Evolutionary conservation across 176 grass and related monocot species (phyloP).

Genomic region (Phragmites australis): DNA sequence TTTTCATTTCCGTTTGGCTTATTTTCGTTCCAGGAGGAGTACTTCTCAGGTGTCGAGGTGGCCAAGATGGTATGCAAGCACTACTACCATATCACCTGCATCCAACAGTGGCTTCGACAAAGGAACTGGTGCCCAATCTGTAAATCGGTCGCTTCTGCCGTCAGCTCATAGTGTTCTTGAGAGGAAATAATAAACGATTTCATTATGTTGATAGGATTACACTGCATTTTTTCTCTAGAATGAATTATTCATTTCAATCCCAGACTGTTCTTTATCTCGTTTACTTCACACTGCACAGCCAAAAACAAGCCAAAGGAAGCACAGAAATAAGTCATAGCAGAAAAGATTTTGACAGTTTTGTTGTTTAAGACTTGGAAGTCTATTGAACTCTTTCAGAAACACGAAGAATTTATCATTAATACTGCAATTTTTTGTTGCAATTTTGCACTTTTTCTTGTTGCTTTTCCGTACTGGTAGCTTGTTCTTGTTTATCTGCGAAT

Average conservation of each 20-base stretch:
- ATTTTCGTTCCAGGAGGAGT: slow-evolving; percentile 62
- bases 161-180: slow-evolving; percentile 4
- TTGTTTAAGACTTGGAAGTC: neutral
- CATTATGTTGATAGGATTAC: neutral
- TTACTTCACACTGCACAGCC: neutral
- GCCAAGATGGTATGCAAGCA: slow-evolving; percentile 63
- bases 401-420: neutral
- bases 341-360: slow-evolving; percentile 14
- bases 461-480: neutral
- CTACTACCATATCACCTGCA: slow-evolving; percentile 63
- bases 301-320: slow-evolving; percentile 2
- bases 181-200: neutral
- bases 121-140: slow-evolving; percentile 96
- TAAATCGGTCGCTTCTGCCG: slow-evolving; percentile 47
- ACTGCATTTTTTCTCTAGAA: neutral
- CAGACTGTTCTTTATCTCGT: neutral
- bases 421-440: neutral
- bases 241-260: slow-evolving; percentile 9
- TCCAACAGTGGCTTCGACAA: slow-evolving; percentile 69
- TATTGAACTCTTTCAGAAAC: neutral
- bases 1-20: neutral
- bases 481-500: neutral
- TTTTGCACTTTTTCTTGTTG: neutral
- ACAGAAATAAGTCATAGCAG: slow-evolving; percentile 23
- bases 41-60: slow-evolving; percentile 46